Percentiles rank a stretch among this genome's conserved stretches.
Evolutionary conservation across 2,329 filamentous ascomycete genomes (phyloP).

Genomic region (Fusarium armeniacum): DNA sequence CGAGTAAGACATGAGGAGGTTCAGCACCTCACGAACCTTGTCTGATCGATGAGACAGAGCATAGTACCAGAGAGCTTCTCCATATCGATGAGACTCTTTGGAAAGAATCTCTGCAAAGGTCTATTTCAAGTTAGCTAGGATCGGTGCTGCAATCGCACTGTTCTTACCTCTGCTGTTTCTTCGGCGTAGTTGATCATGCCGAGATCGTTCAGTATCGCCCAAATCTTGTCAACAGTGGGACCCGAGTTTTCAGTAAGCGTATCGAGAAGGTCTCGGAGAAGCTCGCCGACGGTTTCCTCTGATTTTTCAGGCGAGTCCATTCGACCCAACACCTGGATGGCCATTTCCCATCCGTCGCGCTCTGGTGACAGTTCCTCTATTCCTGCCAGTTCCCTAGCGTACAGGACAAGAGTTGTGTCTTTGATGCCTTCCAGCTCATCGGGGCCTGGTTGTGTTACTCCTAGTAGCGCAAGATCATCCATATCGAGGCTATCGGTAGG

Average conservation of each 20-base stretch:
- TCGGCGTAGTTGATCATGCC: constrained; percentile 84
- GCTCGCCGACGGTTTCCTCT: constrained; percentile 78
- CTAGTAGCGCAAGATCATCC: constrained; percentile 87
- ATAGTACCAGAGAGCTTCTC: constrained; percentile 91
- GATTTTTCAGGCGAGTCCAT: constrained; percentile 80
- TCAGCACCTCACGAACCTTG: constrained; percentile 88
- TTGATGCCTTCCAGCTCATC: constrained; percentile 76
- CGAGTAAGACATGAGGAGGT: constrained; percentile 88
- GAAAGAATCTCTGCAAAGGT: constrained; percentile 85
- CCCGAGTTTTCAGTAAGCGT: constrained; percentile 75
- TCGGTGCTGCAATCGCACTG: background rate
- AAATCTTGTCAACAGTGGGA: constrained; percentile 83
- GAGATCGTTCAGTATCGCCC: constrained; percentile 81
- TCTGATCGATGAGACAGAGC: constrained; percentile 82
- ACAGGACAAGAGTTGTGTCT: constrained; percentile 82
- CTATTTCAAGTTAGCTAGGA: constrained; percentile 61
- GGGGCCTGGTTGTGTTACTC: constrained; percentile 70
- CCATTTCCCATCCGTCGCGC: constrained; percentile 89
- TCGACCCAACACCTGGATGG: constrained; percentile 84
- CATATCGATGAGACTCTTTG: constrained; percentile 80
- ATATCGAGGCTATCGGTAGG: constrained; percentile 79
- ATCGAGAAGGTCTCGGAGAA: constrained; percentile 77
- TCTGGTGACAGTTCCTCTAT: constrained; percentile 63
- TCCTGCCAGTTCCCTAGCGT: constrained; percentile 76
- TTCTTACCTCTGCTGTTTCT: constrained; percentile 82